A percentile compares a stretch with the other conserved stretches of the same genome.
Evolutionary conservation across 768 basidiomycete genomes (phyloP).

Genomic region (Piloderma croceum): DNA sequence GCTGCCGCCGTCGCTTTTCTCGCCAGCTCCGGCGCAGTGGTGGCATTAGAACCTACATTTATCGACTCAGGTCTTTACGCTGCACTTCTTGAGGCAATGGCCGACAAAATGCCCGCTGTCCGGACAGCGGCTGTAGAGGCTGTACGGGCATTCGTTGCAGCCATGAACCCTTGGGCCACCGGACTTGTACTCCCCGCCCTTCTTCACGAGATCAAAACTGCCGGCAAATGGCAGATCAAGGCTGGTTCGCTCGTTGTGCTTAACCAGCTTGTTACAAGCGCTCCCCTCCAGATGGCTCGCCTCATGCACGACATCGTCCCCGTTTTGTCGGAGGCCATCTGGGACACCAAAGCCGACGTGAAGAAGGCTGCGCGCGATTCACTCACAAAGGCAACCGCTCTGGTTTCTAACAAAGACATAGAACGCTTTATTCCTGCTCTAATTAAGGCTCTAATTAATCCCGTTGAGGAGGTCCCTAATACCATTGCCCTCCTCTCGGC

Average conservation of each 20-base stretch:
- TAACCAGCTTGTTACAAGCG: slow-evolving; percentile 81
- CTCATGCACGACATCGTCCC: slow-evolving; percentile 95
- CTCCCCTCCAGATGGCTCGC: slow-evolving; percentile 76
- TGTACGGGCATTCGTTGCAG: slow-evolving; percentile 64
- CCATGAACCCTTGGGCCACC: slow-evolving; percentile 87
- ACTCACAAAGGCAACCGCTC: slow-evolving; percentile 88
- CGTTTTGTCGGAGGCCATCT: slow-evolving; percentile 90
- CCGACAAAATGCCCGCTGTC: slow-evolving; percentile 90
- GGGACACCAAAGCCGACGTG: slow-evolving; percentile 98
- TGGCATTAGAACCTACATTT: slow-evolving; percentile 85
- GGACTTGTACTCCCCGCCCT: slow-evolving; percentile 79
- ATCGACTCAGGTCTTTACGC: slow-evolving; percentile 81
- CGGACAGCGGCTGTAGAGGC: slow-evolving; percentile 82
- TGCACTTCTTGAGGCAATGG: slow-evolving; percentile 84
- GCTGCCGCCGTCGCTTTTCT: slow-evolving; percentile 64
- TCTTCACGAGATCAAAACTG: slow-evolving; percentile 89
- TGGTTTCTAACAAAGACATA: slow-evolving; percentile 98
- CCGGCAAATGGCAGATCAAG: slow-evolving; percentile 98
- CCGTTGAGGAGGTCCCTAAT: slow-evolving; percentile 96
- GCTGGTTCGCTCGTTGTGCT: slow-evolving; percentile 76
- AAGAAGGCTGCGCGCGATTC: slow-evolving; percentile 97
- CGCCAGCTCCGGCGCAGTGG: slow-evolving; percentile 63
- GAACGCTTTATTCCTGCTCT: slow-evolving; percentile 96
- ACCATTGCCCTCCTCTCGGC: slow-evolving; percentile 94
- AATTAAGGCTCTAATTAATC: slow-evolving; percentile 97